Percentiles rank a stretch among this genome's conserved stretches.
phyloP scores from a whole-genome alignment of 2,329 filamentous ascomycete species.

The Zasmidium angulare region DNA sequence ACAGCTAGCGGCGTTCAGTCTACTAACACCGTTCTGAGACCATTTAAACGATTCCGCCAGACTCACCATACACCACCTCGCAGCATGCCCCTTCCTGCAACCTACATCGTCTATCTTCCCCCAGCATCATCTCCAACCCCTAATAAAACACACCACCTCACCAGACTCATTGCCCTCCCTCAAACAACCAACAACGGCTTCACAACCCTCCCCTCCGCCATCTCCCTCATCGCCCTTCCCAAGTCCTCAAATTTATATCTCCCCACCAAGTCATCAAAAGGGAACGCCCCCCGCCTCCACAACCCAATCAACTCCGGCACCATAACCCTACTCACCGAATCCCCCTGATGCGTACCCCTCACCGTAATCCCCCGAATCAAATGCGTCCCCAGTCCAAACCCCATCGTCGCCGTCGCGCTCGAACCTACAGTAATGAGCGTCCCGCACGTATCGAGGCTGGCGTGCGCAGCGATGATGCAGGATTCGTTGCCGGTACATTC shows the following conservation, averaged over 20 bases:
- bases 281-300: slow-evolving; percentile 21
- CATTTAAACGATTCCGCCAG: no score
- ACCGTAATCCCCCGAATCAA: slow-evolving; percentile 20
- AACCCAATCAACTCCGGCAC: slow-evolving; percentile 22
- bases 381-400: slow-evolving; percentile 13
- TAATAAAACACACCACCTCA: no score
- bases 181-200: slow-evolving; percentile 25
- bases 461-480: slow-evolving; percentile 16
- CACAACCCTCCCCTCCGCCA: slow-evolving; percentile 18
- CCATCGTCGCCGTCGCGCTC: slow-evolving; percentile 15
- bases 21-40: no score
- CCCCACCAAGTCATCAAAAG: slow-evolving; percentile 21
- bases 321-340: slow-evolving; percentile 22
- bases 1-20: no score
- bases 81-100: no score
- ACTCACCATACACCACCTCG: no score
- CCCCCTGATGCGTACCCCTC: slow-evolving; percentile 26
- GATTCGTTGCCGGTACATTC: slow-evolving; percentile 24
- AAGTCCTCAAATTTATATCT: slow-evolving; percentile 24
- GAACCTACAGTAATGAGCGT: slow-evolving; percentile 24
- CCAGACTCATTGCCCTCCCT: background rate
- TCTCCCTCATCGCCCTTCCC: slow-evolving; percentile 17
- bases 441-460: slow-evolving; percentile 19
- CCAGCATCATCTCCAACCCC: no score
- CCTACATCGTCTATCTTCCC: no score